Evolutionary conservation across 306 rosid genomes (phyloP).

Genomic region (Pyrus betulifolia): DNA sequence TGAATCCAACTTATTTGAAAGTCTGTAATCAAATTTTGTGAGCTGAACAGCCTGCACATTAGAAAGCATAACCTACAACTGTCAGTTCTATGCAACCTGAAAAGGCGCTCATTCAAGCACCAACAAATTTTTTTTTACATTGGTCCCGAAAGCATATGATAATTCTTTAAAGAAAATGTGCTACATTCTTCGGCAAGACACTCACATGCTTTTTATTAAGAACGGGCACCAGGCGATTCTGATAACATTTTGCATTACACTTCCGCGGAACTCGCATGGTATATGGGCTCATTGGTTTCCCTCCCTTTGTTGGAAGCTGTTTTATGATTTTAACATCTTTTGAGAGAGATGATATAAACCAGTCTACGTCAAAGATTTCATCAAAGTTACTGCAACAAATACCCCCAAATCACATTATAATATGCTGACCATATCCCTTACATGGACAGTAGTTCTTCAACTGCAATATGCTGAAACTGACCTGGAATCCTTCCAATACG

Average conservation of each 20-base stretch:
- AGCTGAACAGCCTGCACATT: conserved; percentile 66
- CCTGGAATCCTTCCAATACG: conserved; percentile 91
- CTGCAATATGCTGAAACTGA: conserved; percentile 16
- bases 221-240: conserved; percentile 56
- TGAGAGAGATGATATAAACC: conserved; percentile 65
- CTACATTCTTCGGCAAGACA: background rate
- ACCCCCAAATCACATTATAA: conserved; percentile 6
- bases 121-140: background rate
- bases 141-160: background rate
- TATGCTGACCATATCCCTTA: background rate
- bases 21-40: conserved; percentile 88
- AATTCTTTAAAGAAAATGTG: background rate
- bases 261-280: conserved; percentile 84
- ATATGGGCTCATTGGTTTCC: conserved; percentile 32
- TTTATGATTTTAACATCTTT: conserved; percentile 62
- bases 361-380: conserved; percentile 68
- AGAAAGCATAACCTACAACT: background rate
- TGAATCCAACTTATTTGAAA: conserved; percentile 58
- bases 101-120: background rate
- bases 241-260: conserved; percentile 61
- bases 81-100: conserved; percentile 8
- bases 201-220: conserved; percentile 67
- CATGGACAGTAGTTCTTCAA: background rate
- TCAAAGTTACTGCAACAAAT: conserved; percentile 66
- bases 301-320: conserved; percentile 46